These are phyloP conservation scores for Kuraishia capsulata DNA, from an alignment of 805 yeast species.

Conservation along the genomic window DNA sequence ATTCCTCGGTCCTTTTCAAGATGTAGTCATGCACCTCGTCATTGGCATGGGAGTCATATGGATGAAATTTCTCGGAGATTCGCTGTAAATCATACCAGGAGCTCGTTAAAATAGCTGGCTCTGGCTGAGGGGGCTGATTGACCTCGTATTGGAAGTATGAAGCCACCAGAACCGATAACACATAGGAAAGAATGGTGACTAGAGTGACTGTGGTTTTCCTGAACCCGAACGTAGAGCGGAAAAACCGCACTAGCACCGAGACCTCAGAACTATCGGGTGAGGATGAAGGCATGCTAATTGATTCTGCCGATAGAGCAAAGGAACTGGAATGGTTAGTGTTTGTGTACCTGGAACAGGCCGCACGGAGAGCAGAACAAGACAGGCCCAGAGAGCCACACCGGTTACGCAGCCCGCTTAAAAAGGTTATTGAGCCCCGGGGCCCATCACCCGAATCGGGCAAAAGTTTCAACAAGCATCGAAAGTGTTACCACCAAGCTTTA, in stretches of 20 bases:
- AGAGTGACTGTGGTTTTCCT: constrained; percentile 62
- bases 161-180: constrained; percentile 25
- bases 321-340: too few species aligned
- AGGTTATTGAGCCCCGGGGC: background rate
- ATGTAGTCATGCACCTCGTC: constrained; percentile 69
- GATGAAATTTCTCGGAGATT: constrained; percentile 62
- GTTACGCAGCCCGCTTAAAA: background rate
- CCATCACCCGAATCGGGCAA: background rate
- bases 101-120: constrained; percentile 25
- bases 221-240: constrained; percentile 55
- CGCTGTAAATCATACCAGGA: constrained; percentile 70
- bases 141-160: constrained; percentile 29
- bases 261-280: background rate
- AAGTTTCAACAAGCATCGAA: background rate
- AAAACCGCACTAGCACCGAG: constrained; percentile 14
- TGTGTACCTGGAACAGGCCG: too few species aligned
- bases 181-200: constrained; percentile 38
- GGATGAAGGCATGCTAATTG: too few species aligned
- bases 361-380: background rate
- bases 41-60: constrained; percentile 71
- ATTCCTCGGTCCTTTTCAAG: constrained; percentile 26
- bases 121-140: constrained; percentile 31
- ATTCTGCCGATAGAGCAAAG: background rate
- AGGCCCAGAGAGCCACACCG: background rate
- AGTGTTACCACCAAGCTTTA: too few species aligned